phyloP scores from a whole-genome alignment of 2,329 filamentous ascomycete genomes.

The Aspergillus clavatus region DNA sequence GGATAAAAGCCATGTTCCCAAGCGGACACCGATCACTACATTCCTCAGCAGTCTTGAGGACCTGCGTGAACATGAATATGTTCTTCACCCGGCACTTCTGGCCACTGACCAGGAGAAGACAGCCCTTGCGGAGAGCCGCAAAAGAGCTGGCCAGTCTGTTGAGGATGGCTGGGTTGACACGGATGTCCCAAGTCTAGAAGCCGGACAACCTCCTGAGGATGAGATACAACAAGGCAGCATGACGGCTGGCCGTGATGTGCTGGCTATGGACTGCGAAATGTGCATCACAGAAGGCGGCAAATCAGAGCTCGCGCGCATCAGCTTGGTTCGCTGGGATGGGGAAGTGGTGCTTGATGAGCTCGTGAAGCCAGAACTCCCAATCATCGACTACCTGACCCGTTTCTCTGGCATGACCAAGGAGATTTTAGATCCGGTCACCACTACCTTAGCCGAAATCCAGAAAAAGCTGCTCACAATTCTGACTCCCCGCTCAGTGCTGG shows the following conservation, averaged over 20 bases:
- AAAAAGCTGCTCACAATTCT: conserved; percentile 67
- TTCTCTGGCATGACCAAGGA: conserved; percentile 89
- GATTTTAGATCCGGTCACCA: conserved; percentile 78
- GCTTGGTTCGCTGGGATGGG: conserved; percentile 80
- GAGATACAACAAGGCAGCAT: conserved; percentile 77
- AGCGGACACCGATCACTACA: conserved; percentile 74
- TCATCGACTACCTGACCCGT: conserved; percentile 84
- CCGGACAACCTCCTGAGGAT: conserved; percentile 62
- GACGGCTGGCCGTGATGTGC: conserved; percentile 71
- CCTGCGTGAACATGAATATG: conserved; percentile 76
- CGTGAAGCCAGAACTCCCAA: conserved; percentile 83
- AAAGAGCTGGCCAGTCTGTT: conserved; percentile 44
- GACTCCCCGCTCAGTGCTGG: conserved; percentile 40
- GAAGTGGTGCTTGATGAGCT: conserved; percentile 79
- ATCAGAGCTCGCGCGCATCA: conserved; percentile 83
- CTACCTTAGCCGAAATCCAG: conserved; percentile 79
- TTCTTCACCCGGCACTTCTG: conserved; percentile 74
- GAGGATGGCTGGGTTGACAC: conserved; percentile 79
- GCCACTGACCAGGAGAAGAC: conserved; percentile 51
- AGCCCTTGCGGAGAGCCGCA: conserved; percentile 51
- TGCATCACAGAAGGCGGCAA: conserved; percentile 77
- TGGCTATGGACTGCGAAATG: conserved; percentile 96
- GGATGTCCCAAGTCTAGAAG: conserved; percentile 59
- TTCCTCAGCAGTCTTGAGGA: conserved; percentile 70
- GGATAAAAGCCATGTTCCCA: conserved; percentile 64